These are phyloP conservation scores for Myrica gale DNA, from an alignment of 306 rosid species.

Conservation along the genomic window DNA sequence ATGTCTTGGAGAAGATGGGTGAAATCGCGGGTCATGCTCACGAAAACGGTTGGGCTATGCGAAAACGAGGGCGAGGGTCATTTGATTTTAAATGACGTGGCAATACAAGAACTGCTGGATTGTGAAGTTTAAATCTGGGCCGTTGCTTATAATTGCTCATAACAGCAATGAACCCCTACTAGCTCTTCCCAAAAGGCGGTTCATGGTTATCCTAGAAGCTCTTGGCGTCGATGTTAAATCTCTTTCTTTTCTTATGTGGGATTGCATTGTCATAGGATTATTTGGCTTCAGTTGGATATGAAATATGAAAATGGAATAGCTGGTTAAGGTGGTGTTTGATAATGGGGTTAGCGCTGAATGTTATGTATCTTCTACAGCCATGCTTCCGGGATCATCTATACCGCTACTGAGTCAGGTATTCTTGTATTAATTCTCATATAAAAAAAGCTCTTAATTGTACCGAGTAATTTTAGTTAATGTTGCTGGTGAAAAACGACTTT, in stretches of 20 bases:
- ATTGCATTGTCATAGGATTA: not conserved
- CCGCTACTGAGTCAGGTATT: conserved; percentile 90
- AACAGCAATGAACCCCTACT: too few species aligned
- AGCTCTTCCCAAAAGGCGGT: too few species aligned
- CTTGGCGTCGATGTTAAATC: not conserved
- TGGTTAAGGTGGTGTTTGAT: conserved; percentile 24
- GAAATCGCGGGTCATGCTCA: too few species aligned
- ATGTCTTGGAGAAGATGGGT: too few species aligned
- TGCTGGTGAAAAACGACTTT: not conserved
- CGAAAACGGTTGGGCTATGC: too few species aligned
- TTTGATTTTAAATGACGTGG: too few species aligned
- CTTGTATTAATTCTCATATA: not conserved
- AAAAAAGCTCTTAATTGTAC: not conserved
- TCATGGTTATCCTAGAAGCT: too few species aligned
- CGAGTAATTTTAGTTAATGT: not conserved
- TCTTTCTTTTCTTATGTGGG: not conserved
- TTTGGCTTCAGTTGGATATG: conserved; percentile 13
- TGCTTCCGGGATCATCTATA: conserved; percentile 96
- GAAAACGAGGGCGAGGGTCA: too few species aligned
- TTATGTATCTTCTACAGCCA: conserved; percentile 66
- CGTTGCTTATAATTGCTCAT: too few species aligned
- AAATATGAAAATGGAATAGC: not conserved
- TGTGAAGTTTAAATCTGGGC: too few species aligned
- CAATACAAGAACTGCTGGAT: too few species aligned
- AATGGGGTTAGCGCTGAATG: conserved; percentile 38